phyloP scores from a whole-genome alignment of 148 eudicot species.

The Camellia lanceoleosa region DNA sequence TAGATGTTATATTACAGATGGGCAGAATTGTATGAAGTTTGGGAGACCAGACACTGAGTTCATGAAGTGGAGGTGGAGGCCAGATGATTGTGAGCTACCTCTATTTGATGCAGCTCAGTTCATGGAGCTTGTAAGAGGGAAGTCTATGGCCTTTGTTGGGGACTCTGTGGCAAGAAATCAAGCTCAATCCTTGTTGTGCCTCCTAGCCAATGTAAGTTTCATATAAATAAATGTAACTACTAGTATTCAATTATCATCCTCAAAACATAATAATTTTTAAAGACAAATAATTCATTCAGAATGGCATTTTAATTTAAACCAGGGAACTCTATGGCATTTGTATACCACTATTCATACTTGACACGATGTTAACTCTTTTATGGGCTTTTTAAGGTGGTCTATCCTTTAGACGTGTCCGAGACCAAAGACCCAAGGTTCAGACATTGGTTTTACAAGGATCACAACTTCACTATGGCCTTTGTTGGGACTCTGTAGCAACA shows the following conservation, averaged over 20 bases:
- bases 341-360: no score
- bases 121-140: constrained; percentile 24
- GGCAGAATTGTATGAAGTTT: constrained; percentile 6
- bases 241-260: no score
- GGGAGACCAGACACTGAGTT: constrained; percentile 40
- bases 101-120: constrained; percentile 29
- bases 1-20: background rate
- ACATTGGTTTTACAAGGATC: constrained; percentile 15
- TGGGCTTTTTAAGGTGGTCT: constrained; percentile 7
- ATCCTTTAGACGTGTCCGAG: constrained; percentile 16
- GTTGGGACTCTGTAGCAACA: no score
- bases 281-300: no score
- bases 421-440: constrained; percentile 8
- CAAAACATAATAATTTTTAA: no score
- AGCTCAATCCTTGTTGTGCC: constrained; percentile 38
- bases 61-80: constrained; percentile 48
- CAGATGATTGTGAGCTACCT: constrained; percentile 30
- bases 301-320: no score
- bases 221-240: no score
- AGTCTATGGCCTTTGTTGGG: constrained; percentile 40
- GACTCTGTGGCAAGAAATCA: constrained; percentile 51
- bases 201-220: constrained; percentile 23
- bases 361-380: background rate
- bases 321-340: no score
- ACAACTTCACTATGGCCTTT: constrained; percentile 18